Conservation (phyloP, 75 land plant genomes). For the Cryptomeria japonica region DNA sequence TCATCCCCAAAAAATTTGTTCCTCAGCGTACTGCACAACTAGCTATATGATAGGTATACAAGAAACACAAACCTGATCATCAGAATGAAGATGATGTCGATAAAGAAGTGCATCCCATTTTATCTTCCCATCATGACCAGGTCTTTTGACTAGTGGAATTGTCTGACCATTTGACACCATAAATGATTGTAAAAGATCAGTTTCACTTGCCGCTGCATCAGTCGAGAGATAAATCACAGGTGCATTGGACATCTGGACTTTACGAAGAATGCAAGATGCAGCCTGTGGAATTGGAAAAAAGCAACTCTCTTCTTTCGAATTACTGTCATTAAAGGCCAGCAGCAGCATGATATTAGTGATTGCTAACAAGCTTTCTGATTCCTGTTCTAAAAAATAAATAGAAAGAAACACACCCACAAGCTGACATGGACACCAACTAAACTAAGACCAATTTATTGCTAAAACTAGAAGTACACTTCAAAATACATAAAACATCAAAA, state of each 20-base stretch:
- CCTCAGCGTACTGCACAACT: not conserved
- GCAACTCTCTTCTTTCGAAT: conserved; percentile 70
- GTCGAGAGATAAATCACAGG: conserved; percentile 91
- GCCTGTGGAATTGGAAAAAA: conserved; percentile 94
- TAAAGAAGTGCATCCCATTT: conserved; percentile 92
- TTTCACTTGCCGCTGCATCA: conserved; percentile 91
- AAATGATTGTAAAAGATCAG: conserved; percentile 66
- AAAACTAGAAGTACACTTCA: not conserved
- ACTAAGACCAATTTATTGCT: not conserved
- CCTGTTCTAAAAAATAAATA: not conserved
- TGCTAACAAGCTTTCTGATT: not conserved
- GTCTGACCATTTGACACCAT: conserved; percentile 44
- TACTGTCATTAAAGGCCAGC: conserved; percentile 33
- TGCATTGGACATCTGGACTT: conserved; percentile 54
- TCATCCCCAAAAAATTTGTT: not conserved
- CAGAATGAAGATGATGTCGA: conserved; percentile 57
- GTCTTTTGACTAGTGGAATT: conserved; percentile 74
- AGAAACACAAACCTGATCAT: conserved; percentile 50
- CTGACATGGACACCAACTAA: not conserved
- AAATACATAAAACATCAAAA: not conserved
- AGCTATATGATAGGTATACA: not conserved
- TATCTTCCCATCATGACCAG: conserved; percentile 63
- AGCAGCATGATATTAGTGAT: not conserved
- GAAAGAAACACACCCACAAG: conserved; percentile 3
- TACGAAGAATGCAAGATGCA: conserved; percentile 74